Evolutionary conservation across 768 basidiomycete species (phyloP).

Genomic region (Serendipita sp.): DNA sequence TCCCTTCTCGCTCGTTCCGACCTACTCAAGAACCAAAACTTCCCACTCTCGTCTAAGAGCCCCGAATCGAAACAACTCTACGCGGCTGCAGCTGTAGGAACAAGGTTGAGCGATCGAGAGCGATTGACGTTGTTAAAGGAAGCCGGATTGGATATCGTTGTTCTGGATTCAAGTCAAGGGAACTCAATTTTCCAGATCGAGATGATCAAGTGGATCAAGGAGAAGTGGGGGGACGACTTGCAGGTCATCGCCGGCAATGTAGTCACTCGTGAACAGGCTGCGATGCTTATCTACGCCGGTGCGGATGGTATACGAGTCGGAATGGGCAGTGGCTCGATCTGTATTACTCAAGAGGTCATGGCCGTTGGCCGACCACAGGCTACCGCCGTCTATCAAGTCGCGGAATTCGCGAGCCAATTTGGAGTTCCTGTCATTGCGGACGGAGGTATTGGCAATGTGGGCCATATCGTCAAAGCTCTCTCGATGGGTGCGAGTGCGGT

Average conservation of each 20-base stretch:
- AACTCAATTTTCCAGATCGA: slow-evolving; percentile 89
- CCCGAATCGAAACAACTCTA: slow-evolving; percentile 88
- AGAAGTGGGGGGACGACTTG: slow-evolving; percentile 54
- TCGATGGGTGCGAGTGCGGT: slow-evolving; percentile 88
- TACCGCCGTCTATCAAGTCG: slow-evolving; percentile 91
- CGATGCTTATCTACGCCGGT: slow-evolving; percentile 80
- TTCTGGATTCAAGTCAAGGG: slow-evolving; percentile 93
- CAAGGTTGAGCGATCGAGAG: slow-evolving; percentile 73
- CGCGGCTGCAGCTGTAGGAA: slow-evolving; percentile 90
- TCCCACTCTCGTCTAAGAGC: slow-evolving; percentile 84
- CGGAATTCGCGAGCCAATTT: slow-evolving; percentile 84
- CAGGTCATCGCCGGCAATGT: slow-evolving; percentile 97
- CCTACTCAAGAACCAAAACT: slow-evolving; percentile 92
- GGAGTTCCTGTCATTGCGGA: slow-evolving; percentile 95
- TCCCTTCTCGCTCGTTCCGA: slow-evolving; percentile 92
- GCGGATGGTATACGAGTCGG: slow-evolving; percentile 92
- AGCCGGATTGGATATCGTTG: slow-evolving; percentile 87
- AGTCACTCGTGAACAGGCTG: slow-evolving; percentile 94
- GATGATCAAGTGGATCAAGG: slow-evolving; percentile 89
- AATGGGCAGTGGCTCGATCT: slow-evolving; percentile 97
- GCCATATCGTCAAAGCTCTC: slow-evolving; percentile 94
- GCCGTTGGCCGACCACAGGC: slow-evolving; percentile 97
- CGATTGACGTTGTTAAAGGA: slow-evolving; percentile 76
- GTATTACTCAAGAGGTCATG: slow-evolving; percentile 99
- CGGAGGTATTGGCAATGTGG: slow-evolving; percentile 88